Base-by-base conservation (phyloP, 768 basidiomycete genomes). In the Mycena rosella region DNA sequence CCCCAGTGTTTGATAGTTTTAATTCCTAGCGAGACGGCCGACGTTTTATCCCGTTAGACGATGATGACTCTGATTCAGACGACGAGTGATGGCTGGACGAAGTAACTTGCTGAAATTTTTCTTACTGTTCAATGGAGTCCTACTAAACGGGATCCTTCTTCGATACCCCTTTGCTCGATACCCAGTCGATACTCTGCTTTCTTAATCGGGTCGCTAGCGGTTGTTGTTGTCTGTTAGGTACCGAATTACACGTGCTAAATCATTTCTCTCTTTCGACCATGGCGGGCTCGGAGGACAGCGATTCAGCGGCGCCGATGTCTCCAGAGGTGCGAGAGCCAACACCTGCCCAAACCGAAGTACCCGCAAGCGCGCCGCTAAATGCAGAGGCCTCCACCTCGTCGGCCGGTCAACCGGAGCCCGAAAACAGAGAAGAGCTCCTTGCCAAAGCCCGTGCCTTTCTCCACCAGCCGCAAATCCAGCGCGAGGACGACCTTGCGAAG, bases 381-480 rank as follows among this genome's bases (percentile, higher is more conserved):
- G 20, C 47, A n/a, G 63, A 49, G 11, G 38, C 42, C 5, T 36
- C 38, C 2, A 22, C 40, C 14, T 47, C 60, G 6, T 36, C 54
- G 20, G 4, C n/a, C 5, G 13, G 11, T 30, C 58, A 58, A 18
- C 59, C 42, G 4, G 61, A 22, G 36, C 51, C 58, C 13, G 64
- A 60, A 61, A 75, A 82, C 69, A 78, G 86, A 56, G 49, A 75
- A 58, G 85, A 87, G 40, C 79, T 90, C 22, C 69, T 90, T 20
- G 59, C 80, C 34, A 86, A 83, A 60, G 93, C 92, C 11, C 86
- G 89, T 26, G 70, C 84, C 14, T 94, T 95, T 75, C 80, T 95
- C 18, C 76, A 77, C 14, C 92, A 93, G 3, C 88, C 91, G 4
- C 89, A 91, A 73, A 84, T 92, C 24, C 81, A 83, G 15, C 77